Percentiles rank a stretch among this genome's conserved stretches.
Conservation (phyloP, 148 eudicot species). For the Vaccinium corymbosum region DNA sequence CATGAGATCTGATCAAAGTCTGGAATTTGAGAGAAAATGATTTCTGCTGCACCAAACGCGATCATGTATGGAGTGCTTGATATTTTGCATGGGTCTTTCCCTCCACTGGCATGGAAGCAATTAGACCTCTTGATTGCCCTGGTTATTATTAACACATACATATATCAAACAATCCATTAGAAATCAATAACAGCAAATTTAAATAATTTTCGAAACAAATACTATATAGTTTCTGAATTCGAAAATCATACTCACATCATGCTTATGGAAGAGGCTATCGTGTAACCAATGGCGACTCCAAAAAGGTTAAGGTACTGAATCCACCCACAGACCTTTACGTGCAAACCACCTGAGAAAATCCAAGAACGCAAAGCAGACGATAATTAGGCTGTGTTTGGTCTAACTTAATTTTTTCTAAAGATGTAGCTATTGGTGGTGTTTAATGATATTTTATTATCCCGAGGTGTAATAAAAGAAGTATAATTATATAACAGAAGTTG, state of each 20-base stretch:
- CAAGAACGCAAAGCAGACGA: not conserved
- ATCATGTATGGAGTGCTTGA: slow-evolving; percentile 38
- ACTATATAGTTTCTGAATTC: not conserved
- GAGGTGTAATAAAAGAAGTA: not conserved
- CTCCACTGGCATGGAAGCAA: slow-evolving; percentile 31
- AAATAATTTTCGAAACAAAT: not conserved
- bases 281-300: slow-evolving; percentile 56
- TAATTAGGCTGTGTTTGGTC: not conserved
- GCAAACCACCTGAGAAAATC: slow-evolving; percentile 30
- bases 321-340: slow-evolving; percentile 38
- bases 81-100: slow-evolving; percentile 24
- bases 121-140: slow-evolving; percentile 40
- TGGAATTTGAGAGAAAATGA: slow-evolving; percentile 40
- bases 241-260: slow-evolving; percentile 33
- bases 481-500: not conserved
- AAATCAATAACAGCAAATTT: not conserved
- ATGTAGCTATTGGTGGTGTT: too few species aligned
- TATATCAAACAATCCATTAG: not conserved
- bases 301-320: slow-evolving; percentile 44
- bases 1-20: slow-evolving; percentile 41
- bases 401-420: not conserved
- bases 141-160: not conserved
- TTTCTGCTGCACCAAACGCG: slow-evolving; percentile 31
- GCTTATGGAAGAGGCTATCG: slow-evolving; percentile 51
- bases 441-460: too few species aligned